Percentiles rank a stretch among this genome's conserved stretches.
These are phyloP conservation scores for Cunninghamia lanceolata DNA, from an alignment of 75 land plant species.

Conservation along the genomic window DNA sequence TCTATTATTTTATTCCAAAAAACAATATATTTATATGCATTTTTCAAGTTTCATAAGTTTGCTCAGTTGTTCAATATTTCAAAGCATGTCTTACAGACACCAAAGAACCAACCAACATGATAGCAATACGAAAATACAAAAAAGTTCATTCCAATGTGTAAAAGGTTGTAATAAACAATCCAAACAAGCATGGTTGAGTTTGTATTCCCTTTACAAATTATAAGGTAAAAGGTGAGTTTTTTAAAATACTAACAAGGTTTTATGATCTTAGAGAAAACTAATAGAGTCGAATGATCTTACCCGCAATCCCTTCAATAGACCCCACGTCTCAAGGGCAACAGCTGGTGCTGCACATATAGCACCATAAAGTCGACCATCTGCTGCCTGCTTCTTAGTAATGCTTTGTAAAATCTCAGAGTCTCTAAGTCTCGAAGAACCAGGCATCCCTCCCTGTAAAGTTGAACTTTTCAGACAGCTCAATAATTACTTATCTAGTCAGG, in stretches of 20 bases:
- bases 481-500: neutral
- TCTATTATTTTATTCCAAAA: neutral
- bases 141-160: neutral
- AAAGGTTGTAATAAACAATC: neutral
- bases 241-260: neutral
- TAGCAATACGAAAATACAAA: neutral
- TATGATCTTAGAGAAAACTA: neutral
- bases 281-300: conserved; percentile 17
- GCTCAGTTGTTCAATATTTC: neutral
- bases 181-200: neutral
- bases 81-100: neutral
- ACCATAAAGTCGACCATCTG: conserved; percentile 53
- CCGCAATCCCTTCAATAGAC: conserved; percentile 56
- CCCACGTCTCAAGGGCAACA: conserved; percentile 59
- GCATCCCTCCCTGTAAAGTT: conserved; percentile 64
- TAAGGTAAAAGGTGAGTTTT: neutral
- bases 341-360: conserved; percentile 79
- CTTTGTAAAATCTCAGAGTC: conserved; percentile 37
- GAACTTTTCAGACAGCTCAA: neutral
- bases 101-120: neutral
- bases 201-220: neutral
- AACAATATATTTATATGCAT: neutral
- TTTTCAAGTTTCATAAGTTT: neutral
- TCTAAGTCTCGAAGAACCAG: conserved; percentile 51
- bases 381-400: conserved; percentile 47